Base-by-base conservation (phyloP, 768 basidiomycete genomes). In the Kwoniella sp. region DNA sequence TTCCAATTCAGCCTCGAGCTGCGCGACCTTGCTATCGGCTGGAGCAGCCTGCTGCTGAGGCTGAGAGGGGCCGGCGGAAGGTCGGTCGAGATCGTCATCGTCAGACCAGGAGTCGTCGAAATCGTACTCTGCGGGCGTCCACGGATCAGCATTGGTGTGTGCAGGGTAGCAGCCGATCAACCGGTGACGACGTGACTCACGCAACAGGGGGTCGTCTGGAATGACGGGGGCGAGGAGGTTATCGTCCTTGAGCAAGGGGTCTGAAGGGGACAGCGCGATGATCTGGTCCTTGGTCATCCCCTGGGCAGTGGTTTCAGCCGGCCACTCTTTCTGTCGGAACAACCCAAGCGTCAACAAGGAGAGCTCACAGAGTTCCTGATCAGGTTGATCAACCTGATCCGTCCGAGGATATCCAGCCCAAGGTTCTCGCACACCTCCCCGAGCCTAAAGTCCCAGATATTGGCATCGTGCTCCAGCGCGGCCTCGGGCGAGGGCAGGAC, bases 131-230 rank as follows among this genome's bases (percentile, higher is more conserved):
- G 44, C 8, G 15, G 6, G 6, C 8, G 10, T 5, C 14, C 23
- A 51, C 42, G 46, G 51, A 20, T 34, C 5, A 20, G 42, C 36
- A 11, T n/a, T 17, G 2, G n/a, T n/a, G 10, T 33, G 32, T n/a
- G 10, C 32, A 33, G 15, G 6, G 14, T 15, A 15, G 14, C 34
- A 36, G 34, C 34, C 19, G 7, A 36, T 32, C 9, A 8, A 32
- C 31, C 8, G 31, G 31, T 32, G 19, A 19, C 15, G 34, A 36
- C 19, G 19, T 36, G 15, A 78, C 86, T 67, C 65, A 95, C 93
- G 88, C 20, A 98, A 83, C 11, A 95, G 75, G 1, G 89, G 86
- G 69, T 96, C 93, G 62, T 91, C 86, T 64, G 87, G 84, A 36
- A 95, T 60, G 25, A 81, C 82, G 2, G 93, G 93, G 33, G 82